phyloP scores from a whole-genome alignment of 202 grass and related monocot genomes.

The Dendrocalamus latiflorus region DNA sequence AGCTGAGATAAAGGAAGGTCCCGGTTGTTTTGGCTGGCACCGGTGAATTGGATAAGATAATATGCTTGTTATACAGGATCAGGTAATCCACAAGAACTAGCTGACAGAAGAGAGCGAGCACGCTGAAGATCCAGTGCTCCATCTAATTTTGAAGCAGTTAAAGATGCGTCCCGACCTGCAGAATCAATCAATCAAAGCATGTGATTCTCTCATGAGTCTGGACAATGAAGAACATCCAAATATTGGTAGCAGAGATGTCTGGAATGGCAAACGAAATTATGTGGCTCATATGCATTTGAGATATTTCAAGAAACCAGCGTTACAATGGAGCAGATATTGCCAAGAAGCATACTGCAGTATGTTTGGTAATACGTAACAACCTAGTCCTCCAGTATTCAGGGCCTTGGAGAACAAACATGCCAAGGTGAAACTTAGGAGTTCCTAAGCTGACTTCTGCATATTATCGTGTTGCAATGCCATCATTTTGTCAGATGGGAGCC shows the following conservation, averaged over 20 bases:
- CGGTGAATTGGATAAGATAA: constrained; percentile 56
- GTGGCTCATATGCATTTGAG: constrained; percentile 8
- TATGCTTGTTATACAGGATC: constrained; percentile 52
- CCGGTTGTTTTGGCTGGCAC: constrained; percentile 43
- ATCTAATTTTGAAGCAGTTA: constrained; percentile 79
- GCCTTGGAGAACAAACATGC: not conserved
- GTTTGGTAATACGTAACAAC: not conserved
- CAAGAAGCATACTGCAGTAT: not conserved
- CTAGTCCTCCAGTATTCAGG: not conserved
- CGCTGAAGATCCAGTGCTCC: constrained; percentile 92
- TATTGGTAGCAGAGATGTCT: not conserved
- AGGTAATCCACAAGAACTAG: constrained; percentile 58
- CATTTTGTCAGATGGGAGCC: not conserved
- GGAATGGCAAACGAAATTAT: not conserved
- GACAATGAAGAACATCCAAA: constrained; percentile 9
- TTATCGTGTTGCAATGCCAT: not conserved
- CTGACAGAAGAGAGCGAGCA: constrained; percentile 99
- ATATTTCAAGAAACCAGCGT: not conserved
- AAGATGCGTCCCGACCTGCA: constrained; percentile 55
- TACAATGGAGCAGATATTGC: not conserved
- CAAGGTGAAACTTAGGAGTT: not conserved
- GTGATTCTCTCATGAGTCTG: not conserved
- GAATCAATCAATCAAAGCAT: constrained; percentile 15
- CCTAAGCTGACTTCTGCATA: not conserved
- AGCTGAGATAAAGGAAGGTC: constrained; percentile 41